Evolutionary conservation across 1,284 basidiomycete species (phyloP).

Genomic region (Ustilago crameri): DNA sequence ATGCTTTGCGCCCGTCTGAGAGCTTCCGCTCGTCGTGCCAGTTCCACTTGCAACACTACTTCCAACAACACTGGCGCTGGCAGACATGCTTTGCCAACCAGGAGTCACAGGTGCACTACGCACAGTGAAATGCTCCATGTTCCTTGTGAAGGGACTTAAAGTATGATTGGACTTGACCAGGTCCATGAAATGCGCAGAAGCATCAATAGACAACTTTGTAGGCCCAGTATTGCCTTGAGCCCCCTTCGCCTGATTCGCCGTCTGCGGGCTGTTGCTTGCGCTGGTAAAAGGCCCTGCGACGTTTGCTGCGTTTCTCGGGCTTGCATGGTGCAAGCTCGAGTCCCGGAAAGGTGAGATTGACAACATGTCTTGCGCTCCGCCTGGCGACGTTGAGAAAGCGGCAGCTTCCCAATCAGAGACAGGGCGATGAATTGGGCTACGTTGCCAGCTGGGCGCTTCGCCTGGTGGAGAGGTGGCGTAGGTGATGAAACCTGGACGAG

Average conservation of each 20-base stretch:
- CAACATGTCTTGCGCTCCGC: slow-evolving; percentile 35
- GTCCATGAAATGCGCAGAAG: slow-evolving; percentile 59
- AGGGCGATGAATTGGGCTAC: slow-evolving; percentile 25
- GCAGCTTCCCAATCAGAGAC: slow-evolving; percentile 15
- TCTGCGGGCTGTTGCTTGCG: slow-evolving; percentile 37
- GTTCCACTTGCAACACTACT: slow-evolving; percentile 48
- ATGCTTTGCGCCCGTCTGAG: slow-evolving; percentile 27
- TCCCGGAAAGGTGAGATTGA: slow-evolving; percentile 43
- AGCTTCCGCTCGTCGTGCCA: slow-evolving; percentile 41
- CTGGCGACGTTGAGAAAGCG: slow-evolving; percentile 25
- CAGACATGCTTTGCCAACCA: slow-evolving; percentile 37
- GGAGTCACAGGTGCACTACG: slow-evolving; percentile 60
- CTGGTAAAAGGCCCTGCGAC: slow-evolving; percentile 20
- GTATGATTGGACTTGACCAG: slow-evolving; percentile 64
- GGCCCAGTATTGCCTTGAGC: slow-evolving; percentile 19
- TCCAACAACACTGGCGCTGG: slow-evolving; percentile 33
- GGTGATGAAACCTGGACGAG: slow-evolving; percentile 37
- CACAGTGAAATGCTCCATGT: slow-evolving; percentile 61
- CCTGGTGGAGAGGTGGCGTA: slow-evolving; percentile 37
- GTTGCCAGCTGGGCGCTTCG: slow-evolving; percentile 24
- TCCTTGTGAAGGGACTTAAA: slow-evolving; percentile 60
- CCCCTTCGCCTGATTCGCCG: slow-evolving; percentile 6
- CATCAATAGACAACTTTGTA: slow-evolving; percentile 43
- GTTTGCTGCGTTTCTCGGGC: slow-evolving; percentile 20
- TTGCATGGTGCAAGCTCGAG: slow-evolving; percentile 34